Conservation (phyloP, 163 green algal genomes). For the Volvox carteri region DNA sequence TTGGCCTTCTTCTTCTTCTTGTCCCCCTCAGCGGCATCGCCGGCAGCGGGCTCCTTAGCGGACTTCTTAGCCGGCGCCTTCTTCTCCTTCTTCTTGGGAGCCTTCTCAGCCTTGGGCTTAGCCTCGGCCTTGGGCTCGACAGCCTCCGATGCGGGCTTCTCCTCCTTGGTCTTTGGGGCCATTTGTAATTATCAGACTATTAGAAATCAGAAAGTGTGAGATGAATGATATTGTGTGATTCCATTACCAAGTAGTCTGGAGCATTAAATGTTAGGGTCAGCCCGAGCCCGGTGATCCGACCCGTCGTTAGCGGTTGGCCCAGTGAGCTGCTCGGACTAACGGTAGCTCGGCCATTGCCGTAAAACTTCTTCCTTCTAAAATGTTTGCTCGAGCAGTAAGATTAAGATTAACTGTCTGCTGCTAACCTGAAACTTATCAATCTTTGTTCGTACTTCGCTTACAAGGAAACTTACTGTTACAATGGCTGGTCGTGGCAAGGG, state of each 20-base stretch:
- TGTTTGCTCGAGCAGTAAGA: too few species aligned
- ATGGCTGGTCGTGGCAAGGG: conserved; percentile 59
- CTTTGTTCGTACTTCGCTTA: too few species aligned
- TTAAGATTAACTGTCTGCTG: too few species aligned
- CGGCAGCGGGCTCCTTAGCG: too few species aligned
- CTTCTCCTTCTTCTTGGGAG: conserved; percentile 30
- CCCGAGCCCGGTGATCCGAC: not conserved
- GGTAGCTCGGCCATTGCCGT: not conserved
- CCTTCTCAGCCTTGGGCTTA: conserved; percentile 12
- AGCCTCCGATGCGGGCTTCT: not conserved
- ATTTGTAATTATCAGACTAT: conserved; percentile 8
- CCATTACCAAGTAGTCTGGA: too few species aligned
- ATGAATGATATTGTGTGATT: too few species aligned
- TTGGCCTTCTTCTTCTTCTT: conserved; percentile 73
- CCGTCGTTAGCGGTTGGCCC: not conserved
- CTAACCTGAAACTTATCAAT: too few species aligned
- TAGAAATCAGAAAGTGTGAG: too few species aligned
- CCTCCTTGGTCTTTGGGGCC: conserved; percentile 13
- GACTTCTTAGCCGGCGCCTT: conserved; percentile 25
- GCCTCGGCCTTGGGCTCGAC: not conserved
- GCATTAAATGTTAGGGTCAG: too few species aligned
- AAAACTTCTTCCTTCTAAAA: not conserved
- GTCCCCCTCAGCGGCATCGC: not conserved
- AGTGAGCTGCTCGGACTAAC: not conserved
- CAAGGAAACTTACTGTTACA: not conserved